Evolutionary conservation across 2,329 filamentous ascomycete genomes (phyloP), one percentile per base, ranked within the genome.

Genomic region (Ophiostoma piceae): DNA sequence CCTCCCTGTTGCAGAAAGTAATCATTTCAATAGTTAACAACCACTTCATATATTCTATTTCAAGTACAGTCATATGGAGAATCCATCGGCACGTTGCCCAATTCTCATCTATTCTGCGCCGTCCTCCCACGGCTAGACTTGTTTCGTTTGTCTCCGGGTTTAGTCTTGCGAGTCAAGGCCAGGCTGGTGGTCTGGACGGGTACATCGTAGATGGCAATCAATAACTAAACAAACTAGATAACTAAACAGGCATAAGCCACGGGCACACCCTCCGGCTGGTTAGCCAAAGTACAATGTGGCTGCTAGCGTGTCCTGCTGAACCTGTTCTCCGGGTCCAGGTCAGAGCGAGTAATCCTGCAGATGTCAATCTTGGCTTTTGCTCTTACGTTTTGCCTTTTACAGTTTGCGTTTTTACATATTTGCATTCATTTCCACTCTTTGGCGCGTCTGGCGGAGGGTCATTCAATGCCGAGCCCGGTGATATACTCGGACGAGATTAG

Each of bases 401-500:
- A 35, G 5, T 35, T 35, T 35, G 35, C 35, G 35, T 35, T 35
- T 47, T n/a, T 47, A n/a, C 43, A 47, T 14, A 47, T 47, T 5
- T 47, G 43, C 43, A 47, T 47, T 47, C 43, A 19, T 47, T 47
- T 19, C 43, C 43, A n/a, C 43, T 47, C 43, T 47, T 47, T 47
- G 43, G 43, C 43, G 43, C 16, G 14, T 19, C 14, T 47, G 14
- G 41, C 41, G 41, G 41, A 43, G 41, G 41, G 41, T 47, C 19
- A 14, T 19, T 47, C 41, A 19, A 47, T 47, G 6, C 14, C 16
- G 41, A 47, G 22, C n/a, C 51, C 51, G n/a, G 51, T 54, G 51
- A 54, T 54, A 54, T 54, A 54, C 51, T 54, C 51, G 51, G 51
- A 54, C 14, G 51, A 54, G 51, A 12, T 54, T 22, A 54, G 51